phyloP scores from a whole-genome alignment of 129 eudicot genomes.

The Chrysanthemum seticuspe region DNA sequence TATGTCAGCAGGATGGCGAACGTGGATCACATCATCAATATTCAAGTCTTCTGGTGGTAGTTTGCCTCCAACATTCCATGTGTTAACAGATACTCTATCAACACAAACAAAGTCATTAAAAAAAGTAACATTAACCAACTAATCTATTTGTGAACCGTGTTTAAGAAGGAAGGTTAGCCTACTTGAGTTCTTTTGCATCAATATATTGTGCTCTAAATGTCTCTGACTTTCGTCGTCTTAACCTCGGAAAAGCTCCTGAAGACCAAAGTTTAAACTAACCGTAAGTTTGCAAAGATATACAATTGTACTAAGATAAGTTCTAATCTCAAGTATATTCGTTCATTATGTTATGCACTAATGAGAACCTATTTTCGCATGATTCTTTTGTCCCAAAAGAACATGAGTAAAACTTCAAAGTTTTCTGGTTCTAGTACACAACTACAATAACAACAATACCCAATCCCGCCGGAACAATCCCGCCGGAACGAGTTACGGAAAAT shows the following conservation, averaged over 20 bases:
- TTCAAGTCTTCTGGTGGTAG: slow-evolving; percentile 74
- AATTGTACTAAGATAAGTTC: no score
- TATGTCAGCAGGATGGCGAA: slow-evolving; percentile 78
- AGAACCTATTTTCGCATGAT: no score
- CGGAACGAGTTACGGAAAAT: no score
- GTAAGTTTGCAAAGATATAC: not conserved
- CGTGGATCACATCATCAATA: slow-evolving; percentile 60
- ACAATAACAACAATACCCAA: no score
- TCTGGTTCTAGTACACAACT: no score
- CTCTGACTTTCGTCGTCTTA: slow-evolving; percentile 89
- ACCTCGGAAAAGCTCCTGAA: slow-evolving; percentile 62
- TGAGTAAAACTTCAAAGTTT: no score
- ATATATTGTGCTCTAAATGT: slow-evolving; percentile 91
- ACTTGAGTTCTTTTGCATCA: slow-evolving; percentile 68
- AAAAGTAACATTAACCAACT: not conserved
- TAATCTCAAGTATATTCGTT: no score
- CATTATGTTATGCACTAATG: no score
- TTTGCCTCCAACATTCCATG: slow-evolving; percentile 94
- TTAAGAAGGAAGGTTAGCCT: slow-evolving; percentile 15
- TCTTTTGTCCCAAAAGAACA: no score
- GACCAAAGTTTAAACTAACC: not conserved
- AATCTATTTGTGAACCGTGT: not conserved
- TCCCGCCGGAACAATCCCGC: no score
- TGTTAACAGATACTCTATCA: slow-evolving; percentile 69
- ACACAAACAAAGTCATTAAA: slow-evolving; percentile 4